These are phyloP conservation scores for Mucor lusitanicus DNA, from an alignment of 371 early-diverging fungal species.

Conservation along the genomic window DNA sequence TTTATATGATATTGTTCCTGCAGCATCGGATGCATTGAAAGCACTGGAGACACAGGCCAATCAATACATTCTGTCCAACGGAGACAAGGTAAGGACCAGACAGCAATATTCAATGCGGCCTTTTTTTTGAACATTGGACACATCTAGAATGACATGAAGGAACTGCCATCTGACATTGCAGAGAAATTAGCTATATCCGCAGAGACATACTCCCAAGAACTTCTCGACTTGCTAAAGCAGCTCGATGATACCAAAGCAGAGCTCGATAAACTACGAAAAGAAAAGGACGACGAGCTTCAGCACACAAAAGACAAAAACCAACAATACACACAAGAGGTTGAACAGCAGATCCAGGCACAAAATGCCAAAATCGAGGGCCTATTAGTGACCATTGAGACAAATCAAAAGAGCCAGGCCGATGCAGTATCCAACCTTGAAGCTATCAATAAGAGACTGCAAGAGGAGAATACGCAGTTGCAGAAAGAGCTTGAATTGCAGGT, in stretches of 20 bases:
- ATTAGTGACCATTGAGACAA: conserved; percentile 4
- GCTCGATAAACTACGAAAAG: background rate
- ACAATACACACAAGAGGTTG: background rate
- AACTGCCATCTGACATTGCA: conserved; percentile 44
- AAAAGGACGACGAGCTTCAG: background rate
- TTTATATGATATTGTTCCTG: conserved; percentile 14
- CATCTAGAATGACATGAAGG: conserved; percentile 18
- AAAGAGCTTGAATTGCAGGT: conserved; percentile 21
- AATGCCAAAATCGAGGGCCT: conserved; percentile 3
- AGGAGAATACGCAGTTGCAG: conserved; percentile 13
- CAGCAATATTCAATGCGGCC: background rate
- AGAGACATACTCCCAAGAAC: conserved; percentile 40
- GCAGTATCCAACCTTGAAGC: conserved; percentile 4
- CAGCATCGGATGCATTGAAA: conserved; percentile 35
- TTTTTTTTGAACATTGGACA: background rate
- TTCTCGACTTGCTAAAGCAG: conserved; percentile 21
- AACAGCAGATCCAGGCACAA: conserved; percentile 10
- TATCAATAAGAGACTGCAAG: conserved; percentile 9
- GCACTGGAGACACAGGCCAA: conserved; percentile 38
- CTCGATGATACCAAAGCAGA: conserved; percentile 33
- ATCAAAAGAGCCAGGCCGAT: background rate
- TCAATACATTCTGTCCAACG: conserved; percentile 35
- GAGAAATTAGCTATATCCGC: conserved; percentile 32
- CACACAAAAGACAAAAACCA: background rate
- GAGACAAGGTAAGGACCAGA: conserved; percentile 13